phyloP scores from a whole-genome alignment of 139 green algal species.

The Nannochloris sp. region DNA sequence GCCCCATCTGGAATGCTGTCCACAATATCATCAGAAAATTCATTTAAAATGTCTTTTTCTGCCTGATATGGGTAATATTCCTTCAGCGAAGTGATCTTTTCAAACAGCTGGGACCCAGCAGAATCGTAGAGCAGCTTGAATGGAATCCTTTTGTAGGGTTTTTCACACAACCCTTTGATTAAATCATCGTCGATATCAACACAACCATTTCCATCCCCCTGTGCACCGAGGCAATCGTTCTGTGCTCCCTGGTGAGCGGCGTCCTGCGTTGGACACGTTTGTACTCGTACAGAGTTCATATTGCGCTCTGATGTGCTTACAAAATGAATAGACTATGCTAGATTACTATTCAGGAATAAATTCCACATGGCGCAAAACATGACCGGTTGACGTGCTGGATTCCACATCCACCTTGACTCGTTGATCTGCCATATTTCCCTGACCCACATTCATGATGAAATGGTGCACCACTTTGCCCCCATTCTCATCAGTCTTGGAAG shows the following conservation, averaged over 20 bases:
- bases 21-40: constrained; percentile 31
- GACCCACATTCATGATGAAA: constrained; percentile 25
- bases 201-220: too few relatives aligned
- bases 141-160: not conserved
- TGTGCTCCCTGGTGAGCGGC: too few relatives aligned
- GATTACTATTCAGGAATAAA: too few relatives aligned
- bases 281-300: too few relatives aligned
- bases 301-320: too few relatives aligned
- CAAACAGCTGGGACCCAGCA: constrained; percentile 10
- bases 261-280: too few relatives aligned
- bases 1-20: constrained; percentile 16
- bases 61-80: constrained; percentile 24
- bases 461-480: constrained; percentile 11
- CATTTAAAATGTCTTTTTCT: constrained; percentile 13
- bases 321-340: too few relatives aligned
- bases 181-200: too few relatives aligned
- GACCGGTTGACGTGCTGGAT: not conserved
- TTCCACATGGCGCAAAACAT: not conserved
- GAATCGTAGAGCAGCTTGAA: constrained; percentile 23
- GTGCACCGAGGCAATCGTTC: too few relatives aligned
- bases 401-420: constrained; percentile 6
- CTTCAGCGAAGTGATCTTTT: constrained; percentile 5
- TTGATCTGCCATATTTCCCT: constrained; percentile 32
- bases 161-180: not conserved
- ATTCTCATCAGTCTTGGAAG: not conserved